These are phyloP conservation scores for Pichia sp. DNA, from an alignment of 1,139 yeast species.

Conservation along the genomic window DNA sequence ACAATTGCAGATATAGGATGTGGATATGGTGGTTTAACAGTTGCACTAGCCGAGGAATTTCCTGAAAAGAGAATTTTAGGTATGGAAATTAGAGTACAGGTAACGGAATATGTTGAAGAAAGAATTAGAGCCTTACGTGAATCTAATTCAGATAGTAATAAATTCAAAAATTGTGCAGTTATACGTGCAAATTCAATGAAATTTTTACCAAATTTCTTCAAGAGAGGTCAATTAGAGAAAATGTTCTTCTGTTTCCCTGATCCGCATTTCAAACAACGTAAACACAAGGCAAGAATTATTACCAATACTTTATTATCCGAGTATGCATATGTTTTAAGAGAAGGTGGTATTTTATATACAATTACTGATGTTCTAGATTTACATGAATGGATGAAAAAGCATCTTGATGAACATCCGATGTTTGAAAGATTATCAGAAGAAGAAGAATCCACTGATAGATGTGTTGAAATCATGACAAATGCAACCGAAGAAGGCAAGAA, in stretches of 20 bases:
- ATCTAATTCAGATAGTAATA: constrained; percentile 18
- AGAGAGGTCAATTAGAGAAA: constrained; percentile 71
- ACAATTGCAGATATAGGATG: constrained; percentile 91
- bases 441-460: constrained; percentile 73
- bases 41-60: constrained; percentile 70
- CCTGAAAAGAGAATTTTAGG: constrained; percentile 75
- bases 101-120: constrained; percentile 94
- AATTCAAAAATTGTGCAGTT: constrained; percentile 78
- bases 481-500: constrained; percentile 98
- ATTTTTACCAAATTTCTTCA: constrained; percentile 88
- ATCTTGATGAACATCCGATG: constrained; percentile 82
- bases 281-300: constrained; percentile 93
- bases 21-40: constrained; percentile 91
- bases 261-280: constrained; percentile 95
- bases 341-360: constrained; percentile 85
- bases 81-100: constrained; percentile 97
- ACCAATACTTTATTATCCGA: constrained; percentile 84
- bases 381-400: constrained; percentile 95
- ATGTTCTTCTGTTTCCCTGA: constrained; percentile 99
- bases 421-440: constrained; percentile 73
- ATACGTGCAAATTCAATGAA: constrained; percentile 96
- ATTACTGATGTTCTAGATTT: constrained; percentile 93
- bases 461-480: constrained; percentile 81
- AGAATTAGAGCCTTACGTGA: constrained; percentile 78
- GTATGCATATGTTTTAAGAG: constrained; percentile 82